Base-by-base conservation (phyloP, 23 red algal genomes). In the Gracilariopsis chorda region DNA sequence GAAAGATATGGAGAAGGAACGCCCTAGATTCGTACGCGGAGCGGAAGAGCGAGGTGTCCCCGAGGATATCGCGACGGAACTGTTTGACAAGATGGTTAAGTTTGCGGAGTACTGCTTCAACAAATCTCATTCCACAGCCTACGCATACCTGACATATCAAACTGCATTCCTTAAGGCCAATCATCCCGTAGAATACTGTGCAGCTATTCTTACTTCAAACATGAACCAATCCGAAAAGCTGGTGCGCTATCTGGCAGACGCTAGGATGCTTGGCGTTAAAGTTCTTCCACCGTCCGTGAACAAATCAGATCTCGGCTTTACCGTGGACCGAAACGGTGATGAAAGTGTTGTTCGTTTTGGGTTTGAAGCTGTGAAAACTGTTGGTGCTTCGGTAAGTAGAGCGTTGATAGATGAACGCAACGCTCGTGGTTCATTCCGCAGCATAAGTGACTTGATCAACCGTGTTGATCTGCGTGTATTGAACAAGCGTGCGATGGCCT, bases 51-150 rank as follows among this genome's bases (percentile, higher is more conserved):
- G 83, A 49, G 84, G 85, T 30, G 59, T 95, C 8, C 27, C 77
- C 13, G 56, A 91, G 19, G 58, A 49, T 8, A 42, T 92, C 29
- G 93, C 92, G 6, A 76, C 49, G 44, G 48, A 83, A 17, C 80
- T 95, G 11, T 98, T 95, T 69, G 96, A 95, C 8, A 53, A 82
- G 64, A 98, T 98, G 96, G 51, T 84, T 21, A 83, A 82, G 43
- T 98, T 95, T 90, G 96, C 96, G 19, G 96, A 98, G 46, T 98
- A 98, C 65, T 98, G 96, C 74, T 98, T 98, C 70, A 98, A 98
- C 92, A 98, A 98, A 79, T 92, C 87, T 9, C 96, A 98, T 69
- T 98, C 96, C 39, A 98, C 81, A 12, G 88, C 93, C 34, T 98
- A 98, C 56, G 92, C 96, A 1, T 92, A 87, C 28, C 71, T 98